Percentiles rank a stretch among this genome's conserved stretches.
phyloP scores from a whole-genome alignment of 2,329 filamentous ascomycete species.

The Colletotrichum tropicicola region DNA sequence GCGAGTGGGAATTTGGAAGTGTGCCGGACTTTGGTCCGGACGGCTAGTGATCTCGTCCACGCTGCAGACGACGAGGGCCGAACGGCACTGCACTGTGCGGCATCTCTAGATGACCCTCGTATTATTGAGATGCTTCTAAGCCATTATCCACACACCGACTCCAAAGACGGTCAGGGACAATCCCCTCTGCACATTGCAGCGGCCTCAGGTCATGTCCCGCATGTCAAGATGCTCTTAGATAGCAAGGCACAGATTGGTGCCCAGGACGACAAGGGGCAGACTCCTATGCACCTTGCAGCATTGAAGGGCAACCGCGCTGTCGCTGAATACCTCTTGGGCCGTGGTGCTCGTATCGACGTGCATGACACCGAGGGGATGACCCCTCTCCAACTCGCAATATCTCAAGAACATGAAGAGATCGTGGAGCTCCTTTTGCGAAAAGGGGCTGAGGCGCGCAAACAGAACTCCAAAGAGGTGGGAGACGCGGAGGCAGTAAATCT shows the following conservation, averaged over 20 bases:
- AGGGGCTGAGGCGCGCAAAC: not conserved
- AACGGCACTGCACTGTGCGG: not conserved
- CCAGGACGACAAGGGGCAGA: not conserved
- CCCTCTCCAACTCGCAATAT: not conserved
- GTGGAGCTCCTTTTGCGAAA: not conserved
- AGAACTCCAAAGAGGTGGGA: not conserved
- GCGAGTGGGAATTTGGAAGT: not conserved
- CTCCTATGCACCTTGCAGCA: not conserved
- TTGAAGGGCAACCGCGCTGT: not conserved
- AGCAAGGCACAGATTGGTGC: not conserved
- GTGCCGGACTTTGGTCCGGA: not conserved
- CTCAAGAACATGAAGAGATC: not conserved
- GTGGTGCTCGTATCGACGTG: not conserved
- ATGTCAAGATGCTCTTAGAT: not conserved
- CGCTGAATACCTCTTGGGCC: not conserved
- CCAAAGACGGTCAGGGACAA: not conserved
- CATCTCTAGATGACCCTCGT: not conserved
- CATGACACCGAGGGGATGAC: not conserved
- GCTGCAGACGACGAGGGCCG: not conserved
- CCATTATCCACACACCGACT: not conserved
- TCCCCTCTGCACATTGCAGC: not conserved
- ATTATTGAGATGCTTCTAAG: not conserved
- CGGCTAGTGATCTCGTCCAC: not conserved
- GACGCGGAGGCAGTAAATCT: too few species aligned
- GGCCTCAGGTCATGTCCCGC: not conserved